Base-by-base conservation (phyloP, 1,139 yeast species). In the Candida sojae region DNA sequence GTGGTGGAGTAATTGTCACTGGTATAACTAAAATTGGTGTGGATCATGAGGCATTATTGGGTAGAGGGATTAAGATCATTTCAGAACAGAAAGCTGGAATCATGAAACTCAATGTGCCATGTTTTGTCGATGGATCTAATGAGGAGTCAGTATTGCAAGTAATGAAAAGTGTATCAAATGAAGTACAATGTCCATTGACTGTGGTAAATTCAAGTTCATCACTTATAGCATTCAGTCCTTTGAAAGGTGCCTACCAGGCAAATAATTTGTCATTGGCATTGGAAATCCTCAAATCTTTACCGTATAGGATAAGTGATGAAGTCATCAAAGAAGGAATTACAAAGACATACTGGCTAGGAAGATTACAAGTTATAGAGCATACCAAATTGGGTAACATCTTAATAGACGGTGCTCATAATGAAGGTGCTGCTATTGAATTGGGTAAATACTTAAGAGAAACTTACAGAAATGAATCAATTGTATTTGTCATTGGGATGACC, bases 341-440 rank as follows among this genome's bases (percentile, higher is more conserved):
- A 2, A 50, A 57, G 0, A 82, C 83, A 0, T 55, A 61, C 32
- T 83, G 90, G 89, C 84, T 86, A 4, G 87, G 87, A 1, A 66
- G 92, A 55, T 64, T 87, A 37, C 92, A 86, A 54, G 42, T 58
- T 0, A 44, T 83, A 2, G 50, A 55, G 2, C 64, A 65, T 32
- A 60, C 64, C 5, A 60, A 55, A 2, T 48, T 61, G 1, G 50
- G 62, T 1, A 55, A 55, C 4, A 67, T 86, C 0, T 64, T 90
- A 6, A 57, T 91, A 1, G 99, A 93, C 66, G 99, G 99, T 2
- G 98, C 98, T 0, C 99, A 93, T 63, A 93, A 93, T 61, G 83
- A 82, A 17, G 83, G 85, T 54, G 96, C 97, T 0, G 96, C 97
- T 0, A 66, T 70, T 26, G 90, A 86, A 57, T 70, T 93, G 35